Evolutionary conservation across 2,329 filamentous ascomycete genomes (phyloP), one percentile per base, ranked within the genome.

Genomic region (Aspergillus novofumigatus): DNA sequence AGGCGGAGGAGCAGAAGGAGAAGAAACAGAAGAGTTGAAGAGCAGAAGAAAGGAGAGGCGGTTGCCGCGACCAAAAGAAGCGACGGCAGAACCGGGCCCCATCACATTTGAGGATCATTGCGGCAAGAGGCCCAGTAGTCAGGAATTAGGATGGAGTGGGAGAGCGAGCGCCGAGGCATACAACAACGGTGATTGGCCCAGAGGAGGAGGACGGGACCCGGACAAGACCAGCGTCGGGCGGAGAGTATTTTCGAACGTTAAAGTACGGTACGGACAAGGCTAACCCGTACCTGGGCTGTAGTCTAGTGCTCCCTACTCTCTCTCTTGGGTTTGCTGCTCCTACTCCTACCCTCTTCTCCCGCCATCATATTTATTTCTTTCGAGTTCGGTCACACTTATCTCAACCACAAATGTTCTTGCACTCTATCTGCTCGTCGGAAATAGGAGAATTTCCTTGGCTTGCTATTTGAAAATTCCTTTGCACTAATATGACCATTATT

Each of bases 351-450:
- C 67, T 70, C 65, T 65, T 66, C 66, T 64, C 68, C 59, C 62
- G 62, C 62, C 14, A 2, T 35, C 66, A 68, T 67, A 65, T 64
- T 68, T 66, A 65, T 47, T 52, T 45, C 44, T 47, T 52, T 44
- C 42, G 41, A 38, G 8, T 52, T 57, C 49, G 20, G 51, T 56
- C 29, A 32, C 49, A 8, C 29, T 20, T 20, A 58, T 58, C 60
- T 64, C 65, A 72, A 76, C 76, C 65, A 71, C 73, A 74, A 69
- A 75, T 78, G 74, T 89, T 82, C 79, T 85, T 86, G 80, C 83
- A 83, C 86, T 90, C 81, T 67, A 86, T 86, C 67, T 78, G 77
- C 75, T 85, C 85, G 76, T 72, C 73, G 45, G 51, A 55, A 52
- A 47, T 56, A 60, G 75, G 61, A 73, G 77, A 73, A 77, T 75